phyloP scores from a whole-genome alignment of 2,329 filamentous ascomycete species.

The Dactylonectria estremocensis region DNA sequence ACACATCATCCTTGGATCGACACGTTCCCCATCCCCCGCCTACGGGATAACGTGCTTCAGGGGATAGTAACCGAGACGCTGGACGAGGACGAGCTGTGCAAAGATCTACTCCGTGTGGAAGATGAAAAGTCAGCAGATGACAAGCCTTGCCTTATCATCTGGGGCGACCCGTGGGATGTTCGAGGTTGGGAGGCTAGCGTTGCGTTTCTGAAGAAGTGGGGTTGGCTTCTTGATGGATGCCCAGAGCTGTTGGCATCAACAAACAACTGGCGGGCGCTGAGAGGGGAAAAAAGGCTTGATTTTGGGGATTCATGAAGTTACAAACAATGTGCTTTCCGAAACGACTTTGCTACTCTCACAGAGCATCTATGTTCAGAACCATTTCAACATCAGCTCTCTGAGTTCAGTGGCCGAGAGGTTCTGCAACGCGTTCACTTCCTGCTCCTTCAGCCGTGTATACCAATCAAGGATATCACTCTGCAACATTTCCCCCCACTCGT shows the following conservation, averaged over 20 bases:
- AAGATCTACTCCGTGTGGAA: conserved; percentile 11
- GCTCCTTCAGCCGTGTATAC: too few species aligned
- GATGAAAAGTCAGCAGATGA: neutral
- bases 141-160: conserved; percentile 31
- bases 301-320: neutral
- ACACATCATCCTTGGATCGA: conserved; percentile 31
- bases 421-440: too few species aligned
- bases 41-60: conserved; percentile 23
- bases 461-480: too few species aligned
- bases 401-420: too few species aligned
- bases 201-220: conserved; percentile 32
- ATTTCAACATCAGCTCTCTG: too few species aligned
- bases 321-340: too few species aligned
- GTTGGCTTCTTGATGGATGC: conserved; percentile 26
- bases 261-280: conserved; percentile 31
- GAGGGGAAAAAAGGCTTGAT: conserved; percentile 20
- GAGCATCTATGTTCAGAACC: too few species aligned
- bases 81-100: conserved; percentile 24
- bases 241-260: conserved; percentile 30
- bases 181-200: conserved; percentile 31
- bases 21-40: conserved; percentile 13
- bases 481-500: too few species aligned
- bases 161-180: conserved; percentile 25
- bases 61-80: neutral
- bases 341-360: too few species aligned